Evolutionary conservation across 2,329 filamentous ascomycete genomes (phyloP).

Genomic region (Fusarium fujikuroi): DNA sequence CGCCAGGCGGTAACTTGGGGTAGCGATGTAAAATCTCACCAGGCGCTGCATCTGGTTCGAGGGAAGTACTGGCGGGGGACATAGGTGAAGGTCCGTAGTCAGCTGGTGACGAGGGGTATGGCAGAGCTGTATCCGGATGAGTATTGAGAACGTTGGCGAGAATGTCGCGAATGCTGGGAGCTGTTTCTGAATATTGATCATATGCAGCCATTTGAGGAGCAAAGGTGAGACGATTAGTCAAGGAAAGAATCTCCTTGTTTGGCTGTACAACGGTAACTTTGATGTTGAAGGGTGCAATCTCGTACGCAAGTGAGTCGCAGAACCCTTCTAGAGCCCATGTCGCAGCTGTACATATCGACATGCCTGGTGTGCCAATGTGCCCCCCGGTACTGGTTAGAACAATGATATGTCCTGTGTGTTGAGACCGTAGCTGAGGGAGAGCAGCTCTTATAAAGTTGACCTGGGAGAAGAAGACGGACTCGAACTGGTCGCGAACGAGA

Average conservation of each 20-base stretch:
- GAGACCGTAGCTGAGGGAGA: slow-evolving; percentile 80
- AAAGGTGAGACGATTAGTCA: slow-evolving; percentile 88
- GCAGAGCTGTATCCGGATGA: slow-evolving; percentile 71
- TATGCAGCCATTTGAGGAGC: slow-evolving; percentile 77
- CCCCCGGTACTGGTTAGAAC: slow-evolving; percentile 90
- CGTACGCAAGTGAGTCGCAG: slow-evolving; percentile 94
- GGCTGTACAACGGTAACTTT: slow-evolving; percentile 96
- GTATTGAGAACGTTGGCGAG: slow-evolving; percentile 81
- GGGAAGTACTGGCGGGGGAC: slow-evolving; percentile 47
- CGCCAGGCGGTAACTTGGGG: slow-evolving; percentile 73
- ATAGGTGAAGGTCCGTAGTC: slow-evolving; percentile 46
- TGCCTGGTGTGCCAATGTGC: slow-evolving; percentile 90
- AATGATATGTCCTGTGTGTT: slow-evolving; percentile 89
- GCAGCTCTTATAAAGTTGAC: slow-evolving; percentile 95
- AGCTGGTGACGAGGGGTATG: slow-evolving; percentile 39
- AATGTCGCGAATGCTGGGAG: slow-evolving; percentile 85
- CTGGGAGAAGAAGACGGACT: slow-evolving; percentile 93
- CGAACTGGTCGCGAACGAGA: slow-evolving; percentile 90
- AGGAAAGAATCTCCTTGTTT: slow-evolving; percentile 88
- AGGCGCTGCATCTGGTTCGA: slow-evolving; percentile 49
- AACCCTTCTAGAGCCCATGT: slow-evolving; percentile 97
- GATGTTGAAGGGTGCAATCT: slow-evolving; percentile 96
- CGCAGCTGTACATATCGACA: slow-evolving; percentile 90
- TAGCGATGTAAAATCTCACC: slow-evolving; percentile 73
- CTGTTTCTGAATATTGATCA: slow-evolving; percentile 59